Percentiles rank a stretch among this genome's conserved stretches.
phyloP scores from a whole-genome alignment of 176 grass and related monocot genomes.

The Rhynchospora pubera region DNA sequence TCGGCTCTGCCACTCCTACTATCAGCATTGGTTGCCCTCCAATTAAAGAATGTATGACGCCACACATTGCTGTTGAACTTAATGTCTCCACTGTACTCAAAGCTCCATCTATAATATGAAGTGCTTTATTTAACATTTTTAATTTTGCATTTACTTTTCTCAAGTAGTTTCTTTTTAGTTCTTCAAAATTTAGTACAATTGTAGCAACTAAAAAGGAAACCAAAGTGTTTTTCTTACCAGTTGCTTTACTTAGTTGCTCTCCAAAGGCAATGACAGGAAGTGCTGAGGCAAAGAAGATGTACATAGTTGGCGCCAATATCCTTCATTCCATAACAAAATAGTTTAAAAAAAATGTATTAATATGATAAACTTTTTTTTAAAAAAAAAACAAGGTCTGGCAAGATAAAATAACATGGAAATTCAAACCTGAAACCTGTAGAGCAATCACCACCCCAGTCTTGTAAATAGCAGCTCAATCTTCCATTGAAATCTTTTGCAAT shows the following conservation, averaged over 20 bases:
- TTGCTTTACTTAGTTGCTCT: slow-evolving; percentile 75
- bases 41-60: slow-evolving; percentile 66
- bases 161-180: not conserved
- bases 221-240: slow-evolving; percentile 26
- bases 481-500: slow-evolving; percentile 66
- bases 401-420: not conserved
- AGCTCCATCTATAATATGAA: slow-evolving; percentile 48
- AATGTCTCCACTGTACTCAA: slow-evolving; percentile 76
- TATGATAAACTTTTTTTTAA: not conserved
- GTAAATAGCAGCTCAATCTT: slow-evolving; percentile 66
- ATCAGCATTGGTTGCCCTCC: slow-evolving; percentile 71
- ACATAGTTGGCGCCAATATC: slow-evolving; percentile 77
- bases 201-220: not conserved
- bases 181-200: not conserved
- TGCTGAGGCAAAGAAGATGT: slow-evolving; percentile 76
- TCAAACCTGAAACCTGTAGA: slow-evolving; percentile 56
- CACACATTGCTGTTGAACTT: slow-evolving; percentile 69
- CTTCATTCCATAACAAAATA: slow-evolving; percentile 33
- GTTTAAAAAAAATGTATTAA: not conserved
- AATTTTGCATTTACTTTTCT: not conserved
- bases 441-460: slow-evolving; percentile 53
- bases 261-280: slow-evolving; percentile 78
- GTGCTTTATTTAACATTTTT: not conserved
- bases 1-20: slow-evolving; percentile 83
- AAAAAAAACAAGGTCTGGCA: not conserved